These are phyloP conservation scores for Chaetoscypha palmicola DNA, from an alignment of 2,329 filamentous ascomycete genomes.

Conservation along the genomic window DNA sequence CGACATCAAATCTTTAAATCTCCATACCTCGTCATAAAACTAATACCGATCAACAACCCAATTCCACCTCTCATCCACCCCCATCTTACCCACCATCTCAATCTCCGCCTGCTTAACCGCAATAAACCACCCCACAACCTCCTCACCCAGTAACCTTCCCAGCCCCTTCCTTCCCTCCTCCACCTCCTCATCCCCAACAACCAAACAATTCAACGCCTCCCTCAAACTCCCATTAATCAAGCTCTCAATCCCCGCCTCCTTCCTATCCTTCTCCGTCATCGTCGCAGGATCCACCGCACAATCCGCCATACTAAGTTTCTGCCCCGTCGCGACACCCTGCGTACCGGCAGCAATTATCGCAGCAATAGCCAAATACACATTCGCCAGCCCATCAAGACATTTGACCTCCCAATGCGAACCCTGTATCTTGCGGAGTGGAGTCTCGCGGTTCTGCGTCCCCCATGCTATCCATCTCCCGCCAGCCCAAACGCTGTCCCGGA, in stretches of 20 bases:
- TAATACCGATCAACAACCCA: constrained; percentile 65
- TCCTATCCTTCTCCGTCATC: constrained; percentile 41
- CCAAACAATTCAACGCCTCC: constrained; percentile 47
- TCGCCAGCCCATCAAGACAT: constrained; percentile 70
- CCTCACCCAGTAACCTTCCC: constrained; percentile 38
- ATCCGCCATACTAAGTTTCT: constrained; percentile 44
- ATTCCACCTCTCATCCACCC: constrained; percentile 38
- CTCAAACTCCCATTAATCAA: constrained; percentile 48
- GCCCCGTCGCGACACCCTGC: constrained; percentile 41
- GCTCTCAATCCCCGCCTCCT: constrained; percentile 44
- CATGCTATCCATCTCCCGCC: constrained; percentile 74
- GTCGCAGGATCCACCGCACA: constrained; percentile 47
- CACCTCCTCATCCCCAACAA: constrained; percentile 35
- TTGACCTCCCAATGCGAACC: constrained; percentile 71
- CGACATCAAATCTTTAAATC: too few relatives aligned
- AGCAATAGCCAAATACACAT: constrained; percentile 64
- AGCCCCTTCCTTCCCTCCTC: constrained; percentile 33
- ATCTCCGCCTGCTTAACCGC: constrained; percentile 53
- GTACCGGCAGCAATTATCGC: constrained; percentile 55
- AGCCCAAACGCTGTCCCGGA: constrained; percentile 64
- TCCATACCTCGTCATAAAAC: background rate
- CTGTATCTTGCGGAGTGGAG: constrained; percentile 61
- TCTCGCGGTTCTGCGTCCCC: constrained; percentile 76
- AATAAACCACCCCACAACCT: constrained; percentile 50
- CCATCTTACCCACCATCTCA: constrained; percentile 43